Evolutionary conservation across 2,329 filamentous ascomycete genomes (phyloP), one percentile per base, ranked within the genome.

Genomic region (Colletotrichum filicis): DNA sequence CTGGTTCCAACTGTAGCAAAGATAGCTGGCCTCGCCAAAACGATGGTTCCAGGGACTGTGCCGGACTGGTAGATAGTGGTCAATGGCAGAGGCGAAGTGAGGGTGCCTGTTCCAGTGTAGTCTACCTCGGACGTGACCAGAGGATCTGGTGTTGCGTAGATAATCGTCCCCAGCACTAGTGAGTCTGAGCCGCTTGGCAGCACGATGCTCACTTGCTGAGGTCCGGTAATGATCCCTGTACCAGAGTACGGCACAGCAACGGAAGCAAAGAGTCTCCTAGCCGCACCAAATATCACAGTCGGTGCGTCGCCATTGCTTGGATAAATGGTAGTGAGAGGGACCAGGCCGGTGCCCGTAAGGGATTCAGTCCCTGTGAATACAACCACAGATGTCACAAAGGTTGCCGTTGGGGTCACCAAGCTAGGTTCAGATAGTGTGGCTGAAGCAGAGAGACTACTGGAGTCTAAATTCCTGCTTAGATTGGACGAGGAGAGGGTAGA

Each of bases 91-190:
- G 57, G 32, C 9, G 16, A 35, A 5, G 32, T 26, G 2, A 60
- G 57, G 16, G 64, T 58, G 22, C 64, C 64, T 16, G 53, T 22
- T 6, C 55, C 71, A 0, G 65, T 69, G 24, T 67, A 52, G 37
- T 64, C 70, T 5, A 32, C 56, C 22, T 70, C 67, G 9, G 71
- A 49, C 1, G 65, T 75, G 3, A 69, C 46, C 28, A 68, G 73
- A 7, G 56, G 62, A n/a, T 58, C 67, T 2, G 73, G 66, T 22
- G 56, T 58, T 5, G 67, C 60, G 2, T 72, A 42, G 16, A 75
- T 49, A 12, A 74, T 69, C 0, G 73, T 74, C 2, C 74, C 73
- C 5, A 22, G 16, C 19, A 49, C 42, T n/a, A 49, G 42, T 49
- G 74, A 55, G 4, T 30, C 55, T 1, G 61, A 66, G 4, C 68